These are phyloP conservation scores for Blepharisma undulans DNA, from an alignment of 169 alveolate species.

Conservation along the genomic window DNA sequence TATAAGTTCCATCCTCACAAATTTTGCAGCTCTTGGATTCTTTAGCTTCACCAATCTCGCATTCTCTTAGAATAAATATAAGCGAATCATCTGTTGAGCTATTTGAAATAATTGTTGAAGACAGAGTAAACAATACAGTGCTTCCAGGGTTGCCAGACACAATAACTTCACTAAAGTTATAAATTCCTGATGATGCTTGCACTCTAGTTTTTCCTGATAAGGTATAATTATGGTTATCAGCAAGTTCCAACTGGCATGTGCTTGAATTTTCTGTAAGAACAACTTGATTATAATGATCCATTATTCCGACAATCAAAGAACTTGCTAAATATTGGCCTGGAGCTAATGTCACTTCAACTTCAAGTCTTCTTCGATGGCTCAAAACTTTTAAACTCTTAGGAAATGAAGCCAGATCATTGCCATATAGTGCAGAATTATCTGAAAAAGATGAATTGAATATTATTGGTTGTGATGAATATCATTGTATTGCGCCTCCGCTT, in stretches of 20 bases:
- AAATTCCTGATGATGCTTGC: not conserved
- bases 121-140: not conserved
- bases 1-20: not conserved
- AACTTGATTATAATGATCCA: not conserved
- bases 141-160: not conserved
- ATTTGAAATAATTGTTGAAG: too few species aligned
- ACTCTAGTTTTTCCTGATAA: not conserved
- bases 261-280: conserved; percentile 1
- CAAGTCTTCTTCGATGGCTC: not conserved
- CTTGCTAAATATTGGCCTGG: not conserved
- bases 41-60: conserved; percentile 11
- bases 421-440: conserved; percentile 47
- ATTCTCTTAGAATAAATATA: not conserved
- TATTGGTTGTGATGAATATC: conserved; percentile 32
- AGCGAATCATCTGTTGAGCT: not conserved
- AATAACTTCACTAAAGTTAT: not conserved
- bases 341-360: not conserved
- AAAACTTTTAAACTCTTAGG: not conserved
- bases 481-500: conserved; percentile 30
- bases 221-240: not conserved
- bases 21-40: not conserved
- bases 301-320: not conserved
- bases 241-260: not conserved
- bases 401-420: conserved; percentile 23
- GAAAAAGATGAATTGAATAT: not conserved